Percentiles rank a stretch among this genome's conserved stretches.
Evolutionary conservation across 2,329 filamentous ascomycete species (phyloP).

Genomic region (Cytospora mali): DNA sequence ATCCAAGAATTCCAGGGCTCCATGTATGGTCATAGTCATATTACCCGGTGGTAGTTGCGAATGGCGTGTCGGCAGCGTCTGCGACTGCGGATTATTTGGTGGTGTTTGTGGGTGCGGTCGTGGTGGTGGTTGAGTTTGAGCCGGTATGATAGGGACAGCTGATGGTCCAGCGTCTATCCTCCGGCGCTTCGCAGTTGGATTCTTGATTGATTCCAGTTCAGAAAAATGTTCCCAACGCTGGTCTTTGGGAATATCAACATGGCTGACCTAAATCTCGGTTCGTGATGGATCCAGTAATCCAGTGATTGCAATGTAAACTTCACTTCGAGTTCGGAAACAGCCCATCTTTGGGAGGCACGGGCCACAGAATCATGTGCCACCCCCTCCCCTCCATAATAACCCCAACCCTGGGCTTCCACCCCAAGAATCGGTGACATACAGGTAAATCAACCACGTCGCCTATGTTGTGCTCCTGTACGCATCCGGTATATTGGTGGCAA

Average conservation of each 20-base stretch:
- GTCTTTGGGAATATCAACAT: background rate
- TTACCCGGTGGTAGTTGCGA: slow-evolving; percentile 2
- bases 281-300: background rate
- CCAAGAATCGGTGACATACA: background rate
- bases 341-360: background rate
- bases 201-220: background rate
- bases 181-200: background rate
- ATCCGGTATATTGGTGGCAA: too few species aligned
- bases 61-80: background rate
- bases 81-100: background rate
- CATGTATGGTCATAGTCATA: slow-evolving; percentile 19
- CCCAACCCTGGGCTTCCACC: background rate
- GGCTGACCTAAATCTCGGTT: background rate
- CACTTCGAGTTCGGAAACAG: background rate
- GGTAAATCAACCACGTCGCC: background rate
- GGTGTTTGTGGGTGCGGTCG: background rate
- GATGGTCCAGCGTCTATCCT: slow-evolving; percentile 5
- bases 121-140: background rate
- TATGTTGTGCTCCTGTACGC: background rate
- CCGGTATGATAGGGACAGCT: background rate
- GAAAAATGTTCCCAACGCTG: too few species aligned
- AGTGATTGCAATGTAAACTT: background rate
- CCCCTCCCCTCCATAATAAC: background rate
- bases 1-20: slow-evolving; percentile 17
- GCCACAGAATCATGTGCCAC: background rate